Evolutionary conservation across 108 stramenopile species (phyloP).

Genomic region (Fragilaria radians): DNA sequence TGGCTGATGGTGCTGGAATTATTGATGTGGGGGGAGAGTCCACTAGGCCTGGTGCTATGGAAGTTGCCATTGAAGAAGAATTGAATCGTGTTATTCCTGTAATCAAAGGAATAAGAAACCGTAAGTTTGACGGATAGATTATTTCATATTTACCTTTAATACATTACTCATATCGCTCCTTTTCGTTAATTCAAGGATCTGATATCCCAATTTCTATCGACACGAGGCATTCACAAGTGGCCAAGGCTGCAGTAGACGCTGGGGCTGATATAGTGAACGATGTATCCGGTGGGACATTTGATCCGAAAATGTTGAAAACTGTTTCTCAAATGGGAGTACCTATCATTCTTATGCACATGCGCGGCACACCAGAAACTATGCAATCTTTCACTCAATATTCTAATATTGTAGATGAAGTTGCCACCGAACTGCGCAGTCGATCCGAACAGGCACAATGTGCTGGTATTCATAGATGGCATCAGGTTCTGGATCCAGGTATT

Average conservation of each 20-base stretch:
- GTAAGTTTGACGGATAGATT: constrained; percentile 2
- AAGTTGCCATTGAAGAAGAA: constrained; percentile 70
- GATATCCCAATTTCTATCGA: constrained; percentile 91
- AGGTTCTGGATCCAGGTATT: constrained; percentile 92
- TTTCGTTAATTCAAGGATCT: constrained; percentile 15
- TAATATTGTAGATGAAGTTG: constrained; percentile 72
- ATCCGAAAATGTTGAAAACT: constrained; percentile 77
- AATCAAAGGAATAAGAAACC: constrained; percentile 66
- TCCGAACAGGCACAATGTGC: constrained; percentile 57
- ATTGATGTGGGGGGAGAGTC: constrained; percentile 98
- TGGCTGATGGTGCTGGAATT: constrained; percentile 77
- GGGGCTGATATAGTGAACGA: constrained; percentile 96
- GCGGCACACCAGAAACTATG: constrained; percentile 93
- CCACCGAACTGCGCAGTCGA: constrained; percentile 40
- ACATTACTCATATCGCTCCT: neutral
- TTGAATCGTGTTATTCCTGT: constrained; percentile 78
- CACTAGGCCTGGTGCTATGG: constrained; percentile 84
- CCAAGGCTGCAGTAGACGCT: constrained; percentile 78
- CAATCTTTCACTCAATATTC: constrained; percentile 58
- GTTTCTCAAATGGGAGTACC: constrained; percentile 79
- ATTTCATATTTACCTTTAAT: neutral
- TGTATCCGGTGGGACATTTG: constrained; percentile 89
- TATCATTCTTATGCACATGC: constrained; percentile 93
- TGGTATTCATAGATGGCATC: constrained; percentile 83
- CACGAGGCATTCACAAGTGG: constrained; percentile 84